Evolutionary conservation across 192 early-diverging fungal species (phyloP), one percentile per base, ranked within the genome.

Genomic region (Umbelopsis vinacea): DNA sequence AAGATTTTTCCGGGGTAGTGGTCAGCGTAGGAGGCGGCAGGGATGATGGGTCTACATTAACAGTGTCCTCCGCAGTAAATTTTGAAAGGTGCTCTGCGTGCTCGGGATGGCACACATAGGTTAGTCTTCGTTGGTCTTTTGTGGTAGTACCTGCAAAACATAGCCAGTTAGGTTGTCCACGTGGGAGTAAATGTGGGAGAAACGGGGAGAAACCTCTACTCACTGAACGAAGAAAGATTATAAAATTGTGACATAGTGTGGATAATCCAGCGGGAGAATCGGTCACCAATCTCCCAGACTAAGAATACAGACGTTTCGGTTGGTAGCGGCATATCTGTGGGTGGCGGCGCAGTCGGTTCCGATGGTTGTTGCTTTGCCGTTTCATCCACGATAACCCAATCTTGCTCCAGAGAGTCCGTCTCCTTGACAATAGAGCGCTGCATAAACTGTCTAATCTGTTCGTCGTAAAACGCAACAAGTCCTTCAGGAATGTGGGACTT

Each of bases 401-500:
- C 75, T 6, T 71, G 40, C 17, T 57, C 48, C 7, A 50, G 46
- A 17, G 37, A 15, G 14, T 71, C 52, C 0, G 22, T 63, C 26
- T 74, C 73, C 47, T 52, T 47, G 0, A 47, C 15, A 21, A 43
- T 35, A 14, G 38, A 53, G 29, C 71, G 77, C 24, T 82, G 74
- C 72, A 84, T 76, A 66, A 85, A 87, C 33, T 74, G 54, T 24
- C 82, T 69, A 35, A 87, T 53, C 55, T 84, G 71, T 0, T 78
- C 77, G 33, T 87, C 86, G 35, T 81, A 87, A 22, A 74, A 78
- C 38, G 75, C 72, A 14, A 87, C 79, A 29, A 85, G 46, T 0
- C 82, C 81, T 66, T 84, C 53, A n/a, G 86, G 83, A 12, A 86
- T 76, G 72, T 87, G 83, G 14, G 76, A 69, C 54, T 77, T 82